Evolutionary conservation across 1,139 yeast genomes (phyloP), one percentile per base, ranked within the genome.

Genomic region (Casaregolazyma lundiana): DNA sequence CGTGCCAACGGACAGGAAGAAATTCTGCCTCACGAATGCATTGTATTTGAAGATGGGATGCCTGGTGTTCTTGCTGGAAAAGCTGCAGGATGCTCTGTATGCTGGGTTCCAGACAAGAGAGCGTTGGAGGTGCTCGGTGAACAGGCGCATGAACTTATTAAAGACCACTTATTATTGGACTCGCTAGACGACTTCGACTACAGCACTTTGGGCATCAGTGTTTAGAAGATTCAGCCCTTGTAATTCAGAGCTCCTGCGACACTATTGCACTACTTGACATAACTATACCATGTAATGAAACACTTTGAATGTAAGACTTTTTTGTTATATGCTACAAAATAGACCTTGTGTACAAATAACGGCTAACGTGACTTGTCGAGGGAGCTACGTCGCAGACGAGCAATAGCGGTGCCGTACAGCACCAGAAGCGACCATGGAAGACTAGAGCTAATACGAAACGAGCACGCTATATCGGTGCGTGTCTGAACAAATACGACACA

Each of bases 31-130:
- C 80, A 78, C 30, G 96, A 92, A 60, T 86, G 96, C 58, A 67
- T 92, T 34, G 84, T 92, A 1, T 92, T 92, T 64, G 98, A 92
- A 67, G 98, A 92, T 66, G 97, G 96, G 1, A 71, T 88, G 39
- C 90, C 95, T 1, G 97, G 97, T 1, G 92, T 89, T 22, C 60
- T 71, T 20, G 84, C 96, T 3, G 98, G 95, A 7, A 73, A 70
- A 52, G 84, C 89, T 8, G 87, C 96, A 26, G 89, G 89, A n/a
- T 86, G 88, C 11, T 76, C 73, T 45, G 95, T 90, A 7, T 75
- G 90, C 41, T 92, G 97, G 97, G 84, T 90, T 15, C 97, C 98
- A 4, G 94, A 90, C 63, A 73, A 73, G 16, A 77, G 82, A 45
- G 94, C 95, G 0, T 62, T 77, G 38, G 69, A 73, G 24, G 75